Evolutionary conservation across 441 rosid species (phyloP), one percentile per base, ranked within the genome.

Genomic region (Theobroma grandiflorum): DNA sequence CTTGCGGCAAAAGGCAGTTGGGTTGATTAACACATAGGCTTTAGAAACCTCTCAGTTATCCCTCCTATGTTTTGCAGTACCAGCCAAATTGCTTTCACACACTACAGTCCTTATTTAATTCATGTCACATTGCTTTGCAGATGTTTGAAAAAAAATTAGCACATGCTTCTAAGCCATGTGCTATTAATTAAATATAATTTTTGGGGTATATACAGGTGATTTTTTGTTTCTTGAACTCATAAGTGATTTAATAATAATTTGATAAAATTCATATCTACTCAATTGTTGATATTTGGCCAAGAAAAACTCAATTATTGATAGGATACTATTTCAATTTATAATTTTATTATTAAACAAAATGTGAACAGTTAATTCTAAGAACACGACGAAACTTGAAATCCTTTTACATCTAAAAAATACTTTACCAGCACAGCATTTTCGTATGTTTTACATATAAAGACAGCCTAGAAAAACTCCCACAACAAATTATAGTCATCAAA

Each of bases 61-160:
- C 15, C 45, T 37, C 31, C 62, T 6, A 72, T 20, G 15, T 72
- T 33, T 72, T 8, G 33, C 59, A 50, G 16, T 52, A 26, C 61
- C 26, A 31, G 61, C 20, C 75, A 71, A 68, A 47, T 71, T 71
- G 76, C 37, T 37, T 71, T 73, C 49, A 73, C 11, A 37, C 2
- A 55, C 64, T 57, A 35, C 3, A 55, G n/a, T 0, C 35, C 50
- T 18, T 20, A 55, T 59, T 72, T n/a, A 53, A 55, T 37, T 35
- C 40, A 63, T 63, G 8, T 33, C n/a, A 12, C 3, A 50, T 20
- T 50, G 26, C 15, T 15, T 71, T 33, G 7, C 4, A 14, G 10
- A 18, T n/a, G 49, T 40, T 8, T 35, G 1, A 4, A 8, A 8
- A 42, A 6, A 8, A 2, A 8, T 40, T n/a, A 4, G 8, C 4